Base-by-base conservation (phyloP, 805 yeast genomes). In the Candida ortonii region DNA sequence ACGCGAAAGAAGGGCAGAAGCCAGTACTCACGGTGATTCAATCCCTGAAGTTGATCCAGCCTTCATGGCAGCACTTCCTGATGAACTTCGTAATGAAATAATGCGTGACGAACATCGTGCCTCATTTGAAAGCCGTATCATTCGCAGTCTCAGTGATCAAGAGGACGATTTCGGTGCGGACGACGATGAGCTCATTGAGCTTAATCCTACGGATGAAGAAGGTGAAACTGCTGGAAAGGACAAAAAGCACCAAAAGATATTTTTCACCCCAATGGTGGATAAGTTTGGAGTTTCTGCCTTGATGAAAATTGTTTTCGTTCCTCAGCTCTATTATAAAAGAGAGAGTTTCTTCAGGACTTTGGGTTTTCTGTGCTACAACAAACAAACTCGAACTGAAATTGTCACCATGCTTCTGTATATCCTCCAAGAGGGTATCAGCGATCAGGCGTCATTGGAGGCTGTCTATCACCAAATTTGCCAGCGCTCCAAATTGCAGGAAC, bases 1-100 rank as follows among this genome's bases (percentile, higher is more conserved):
- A 6, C 65, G 88, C 25, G 93, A 85, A 46, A 67, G 89, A 39
- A 68, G 93, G 40, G 81, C 68, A 27, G 76, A 66, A 63, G 84
- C 43, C 1, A 54, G 62, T 10, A 52, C 59, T 25, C 62, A 41
- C 53, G 67, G 76, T 1, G 53, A 61, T 1, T 63, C 69, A 10
- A 65, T 74, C 3, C 65, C 85, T 18, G 95, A 84, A 47, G 73
- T 85, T 34, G 94, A 81, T 46, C 81, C 87, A 0, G 87, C 80
- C 25, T 88, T 87, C 56, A 65, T 88, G 41, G 79, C 81, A 16
- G 90, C 94, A 1, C 66, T 87, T 7, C 96, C 96, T 0, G 82
- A 76, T 6, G 44, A 41, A 3, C 22, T 54, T 15, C 46, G 54
- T 11, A 27, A 39, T 14, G 52, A 46, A 28, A 47, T 53, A 22